A percentile compares a stretch with the other conserved stretches of the same genome.
These are phyloP conservation scores for Calocybe cyanea DNA, from an alignment of 768 basidiomycete genomes.

Conservation along the genomic window DNA sequence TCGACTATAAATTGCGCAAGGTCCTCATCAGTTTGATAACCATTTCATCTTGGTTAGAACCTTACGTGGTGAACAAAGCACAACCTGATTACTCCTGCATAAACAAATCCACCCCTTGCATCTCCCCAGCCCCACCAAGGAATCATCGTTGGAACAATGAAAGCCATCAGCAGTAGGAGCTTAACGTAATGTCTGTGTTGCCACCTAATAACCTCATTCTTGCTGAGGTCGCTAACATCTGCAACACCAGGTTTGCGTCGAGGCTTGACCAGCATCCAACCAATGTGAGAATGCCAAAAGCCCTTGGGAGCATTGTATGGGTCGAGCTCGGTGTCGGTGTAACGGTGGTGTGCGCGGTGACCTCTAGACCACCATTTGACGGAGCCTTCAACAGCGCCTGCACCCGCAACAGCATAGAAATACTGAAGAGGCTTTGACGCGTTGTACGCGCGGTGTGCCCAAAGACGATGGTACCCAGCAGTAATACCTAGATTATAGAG, in stretches of 20 bases:
- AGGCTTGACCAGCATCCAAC: conserved; percentile 93
- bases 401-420: conserved; percentile 76
- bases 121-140: conserved; percentile 85
- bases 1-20: conserved; percentile 54
- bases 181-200: conserved; percentile 79
- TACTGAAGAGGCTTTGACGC: conserved; percentile 86
- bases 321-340: conserved; percentile 96
- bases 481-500: conserved; percentile 56
- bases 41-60: no score
- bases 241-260: conserved; percentile 86
- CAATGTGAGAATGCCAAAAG: conserved; percentile 81
- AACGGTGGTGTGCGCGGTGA: conserved; percentile 95
- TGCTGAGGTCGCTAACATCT: conserved; percentile 81
- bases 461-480: conserved; percentile 94
- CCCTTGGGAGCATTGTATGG: conserved; percentile 93
- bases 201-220: conserved; percentile 79
- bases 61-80: conserved; percentile 86
- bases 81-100: conserved; percentile 74
- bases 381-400: conserved; percentile 93
- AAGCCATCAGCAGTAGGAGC: conserved; percentile 66
- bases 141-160: conserved; percentile 72
- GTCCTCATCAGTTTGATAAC: not conserved
- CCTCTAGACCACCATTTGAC: conserved; percentile 99
- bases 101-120: conserved; percentile 80
- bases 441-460: conserved; percentile 96